A percentile compares a stretch with the other conserved stretches of the same genome.
Evolutionary conservation across 2,329 filamentous ascomycete genomes (phyloP).

Genomic region (Aspergillus sp.): DNA sequence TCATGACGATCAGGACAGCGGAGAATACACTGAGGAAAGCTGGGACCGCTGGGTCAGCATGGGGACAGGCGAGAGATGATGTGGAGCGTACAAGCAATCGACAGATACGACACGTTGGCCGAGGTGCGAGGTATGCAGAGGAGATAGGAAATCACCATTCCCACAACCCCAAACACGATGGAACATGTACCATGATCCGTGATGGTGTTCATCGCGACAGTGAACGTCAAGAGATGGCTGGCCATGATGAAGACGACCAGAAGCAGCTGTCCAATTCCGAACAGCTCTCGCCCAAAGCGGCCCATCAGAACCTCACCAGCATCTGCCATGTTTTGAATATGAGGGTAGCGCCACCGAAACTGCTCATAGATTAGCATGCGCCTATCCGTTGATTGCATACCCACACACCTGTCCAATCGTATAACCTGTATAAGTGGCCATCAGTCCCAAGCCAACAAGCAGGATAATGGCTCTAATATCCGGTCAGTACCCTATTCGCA

Average conservation of each 20-base stretch:
- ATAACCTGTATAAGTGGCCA: slow-evolving; percentile 58
- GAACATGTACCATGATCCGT: slow-evolving; percentile 60
- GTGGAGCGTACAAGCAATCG: slow-evolving; percentile 45
- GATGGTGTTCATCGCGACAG: slow-evolving; percentile 63
- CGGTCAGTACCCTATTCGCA: background rate
- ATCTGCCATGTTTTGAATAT: slow-evolving; percentile 64
- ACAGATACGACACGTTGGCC: slow-evolving; percentile 59
- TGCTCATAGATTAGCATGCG: background rate
- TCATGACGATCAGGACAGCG: slow-evolving; percentile 64
- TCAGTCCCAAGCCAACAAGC: slow-evolving; percentile 50
- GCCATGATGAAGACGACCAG: slow-evolving; percentile 66
- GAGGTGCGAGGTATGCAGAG: slow-evolving; percentile 60
- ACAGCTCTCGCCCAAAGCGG: slow-evolving; percentile 58
- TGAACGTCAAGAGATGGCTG: slow-evolving; percentile 66
- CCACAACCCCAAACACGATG: slow-evolving; percentile 60
- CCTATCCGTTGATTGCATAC: no score
- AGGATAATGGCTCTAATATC: slow-evolving; percentile 41
- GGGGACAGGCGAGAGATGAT: background rate
- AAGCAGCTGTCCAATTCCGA: slow-evolving; percentile 59
- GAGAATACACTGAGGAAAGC: slow-evolving; percentile 61
- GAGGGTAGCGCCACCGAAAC: slow-evolving; percentile 54
- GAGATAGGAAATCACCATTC: slow-evolving; percentile 55
- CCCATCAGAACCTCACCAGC: slow-evolving; percentile 62
- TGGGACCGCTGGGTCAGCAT: background rate
- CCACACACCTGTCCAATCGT: slow-evolving; percentile 48